Evolutionary conservation across 768 basidiomycete species (phyloP).

Genomic region (Roridomyces roridus): DNA sequence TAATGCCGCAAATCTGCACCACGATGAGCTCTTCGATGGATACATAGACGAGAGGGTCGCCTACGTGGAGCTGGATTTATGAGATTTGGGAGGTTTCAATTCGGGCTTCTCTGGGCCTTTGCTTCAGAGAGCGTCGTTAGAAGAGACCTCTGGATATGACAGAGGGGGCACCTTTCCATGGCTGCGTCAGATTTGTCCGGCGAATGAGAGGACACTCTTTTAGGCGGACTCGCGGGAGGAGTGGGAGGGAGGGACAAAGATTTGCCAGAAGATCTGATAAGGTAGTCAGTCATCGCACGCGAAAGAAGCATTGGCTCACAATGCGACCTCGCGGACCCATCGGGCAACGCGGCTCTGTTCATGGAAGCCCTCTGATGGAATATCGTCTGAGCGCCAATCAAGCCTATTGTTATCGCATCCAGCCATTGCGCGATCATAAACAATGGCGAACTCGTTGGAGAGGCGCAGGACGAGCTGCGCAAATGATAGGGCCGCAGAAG

Average conservation of each 20-base stretch:
- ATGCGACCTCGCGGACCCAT: too few relatives aligned
- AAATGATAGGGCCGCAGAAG: too few relatives aligned
- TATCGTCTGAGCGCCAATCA: too few relatives aligned
- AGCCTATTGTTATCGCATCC: too few relatives aligned
- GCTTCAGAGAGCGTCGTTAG: neutral
- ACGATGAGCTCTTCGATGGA: neutral
- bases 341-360: too few relatives aligned
- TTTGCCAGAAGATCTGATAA: slow-evolving; percentile 5
- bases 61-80: neutral
- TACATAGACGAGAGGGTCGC: neutral
- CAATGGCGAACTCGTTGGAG: too few relatives aligned
- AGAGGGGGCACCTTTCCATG: neutral
- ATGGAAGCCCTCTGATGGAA: too few relatives aligned
- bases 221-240: neutral
- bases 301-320: neutral
- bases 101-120: neutral
- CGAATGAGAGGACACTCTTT: neutral
- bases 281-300: neutral
- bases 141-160: neutral
- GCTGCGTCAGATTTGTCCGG: neutral
- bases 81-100: neutral
- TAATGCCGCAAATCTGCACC: neutral
- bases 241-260: slow-evolving; percentile 1
- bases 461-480: too few relatives aligned
- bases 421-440: too few relatives aligned